Base-by-base conservation (phyloP, 139 green algal genomes). In the Chlorella sp. region DNA sequence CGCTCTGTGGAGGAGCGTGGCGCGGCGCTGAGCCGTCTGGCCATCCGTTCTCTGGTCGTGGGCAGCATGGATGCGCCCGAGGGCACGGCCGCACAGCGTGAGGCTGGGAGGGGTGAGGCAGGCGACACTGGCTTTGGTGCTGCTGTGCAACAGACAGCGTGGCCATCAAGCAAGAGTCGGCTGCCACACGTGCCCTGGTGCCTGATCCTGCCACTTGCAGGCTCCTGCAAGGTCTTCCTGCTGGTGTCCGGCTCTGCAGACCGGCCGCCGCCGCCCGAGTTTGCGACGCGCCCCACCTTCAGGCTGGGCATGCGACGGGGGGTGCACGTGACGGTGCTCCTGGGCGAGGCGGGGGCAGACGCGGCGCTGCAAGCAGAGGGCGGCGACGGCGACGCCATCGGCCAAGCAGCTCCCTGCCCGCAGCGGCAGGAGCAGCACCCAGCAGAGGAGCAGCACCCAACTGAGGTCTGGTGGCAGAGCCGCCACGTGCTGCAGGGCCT, bases 201-300 rank as follows among this genome's bases (percentile, higher is more conserved):
- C 48, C 21, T 58, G 17, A 21, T 21, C 17, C 17, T 58, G 17
- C 17, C 17, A n/a, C 17, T 21, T 58, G 48, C 48, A 58, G 48
- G 48, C 25, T 21, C 23, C 27, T 56, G 65, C 25, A 72, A 72
- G 65, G 45, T 38, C 12, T 72, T 72, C 27, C 43, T 72, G 43
- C 65, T 72, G 25, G 12, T 58, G 48, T 17, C 17, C 17, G 21
- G 21, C 21, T n/a, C 48, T 21, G 17, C 48, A 58, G 48, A 58
- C 17, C 48, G 21, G 21, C 17, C 17, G 48, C 17, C 48, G 17
- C 48, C 48, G 17, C 48, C 48, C 17, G 48, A 21, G 48, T 58
- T 63, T 63, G 29, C 27, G 14, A 14, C 27, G 11, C 29, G 33
- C 23, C 21, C 21, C 29, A 33, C 21, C 0, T 63, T 63, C 56